Conservation (phyloP, 306 rosid species). For the Cicer arietinum region DNA sequence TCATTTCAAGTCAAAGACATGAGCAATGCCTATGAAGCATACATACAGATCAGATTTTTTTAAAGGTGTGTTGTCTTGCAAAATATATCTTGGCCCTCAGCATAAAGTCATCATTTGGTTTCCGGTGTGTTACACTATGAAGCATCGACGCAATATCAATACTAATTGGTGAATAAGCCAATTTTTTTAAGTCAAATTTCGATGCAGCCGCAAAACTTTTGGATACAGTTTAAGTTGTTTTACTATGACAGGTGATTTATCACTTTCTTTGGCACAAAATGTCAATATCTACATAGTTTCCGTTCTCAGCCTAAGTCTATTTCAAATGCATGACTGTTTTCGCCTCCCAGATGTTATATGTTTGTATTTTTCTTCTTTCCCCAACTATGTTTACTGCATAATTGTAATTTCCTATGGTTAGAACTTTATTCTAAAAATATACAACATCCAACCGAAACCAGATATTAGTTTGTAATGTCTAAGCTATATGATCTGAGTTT, state of each 20-base stretch:
- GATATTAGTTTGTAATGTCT: not conserved
- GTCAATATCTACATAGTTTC: not conserved
- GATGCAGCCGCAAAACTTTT: not conserved
- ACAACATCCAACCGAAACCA: not conserved
- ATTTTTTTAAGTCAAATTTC: not conserved
- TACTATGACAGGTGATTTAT: not conserved
- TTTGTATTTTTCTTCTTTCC: not conserved
- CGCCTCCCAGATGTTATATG: not conserved
- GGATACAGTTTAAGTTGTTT: not conserved
- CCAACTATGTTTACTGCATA: not conserved
- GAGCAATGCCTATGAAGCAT: slow-evolving; percentile 14
- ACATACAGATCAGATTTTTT: not conserved
- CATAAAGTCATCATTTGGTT: slow-evolving; percentile 29
- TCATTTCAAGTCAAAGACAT: slow-evolving; percentile 27
- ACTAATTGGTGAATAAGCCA: not conserved
- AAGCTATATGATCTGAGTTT: not conserved
- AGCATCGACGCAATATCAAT: not conserved
- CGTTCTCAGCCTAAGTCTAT: not conserved
- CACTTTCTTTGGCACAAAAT: not conserved
- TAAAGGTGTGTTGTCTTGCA: slow-evolving; percentile 15
- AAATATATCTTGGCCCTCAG: slow-evolving; percentile 11
- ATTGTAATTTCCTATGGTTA: slow-evolving; percentile 1
- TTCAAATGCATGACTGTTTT: not conserved
- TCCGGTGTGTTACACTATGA: slow-evolving; percentile 5
- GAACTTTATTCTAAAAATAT: slow-evolving; percentile 1